phyloP scores from a whole-genome alignment of 164 flowering plant species.

The Vitis amurensis region DNA sequence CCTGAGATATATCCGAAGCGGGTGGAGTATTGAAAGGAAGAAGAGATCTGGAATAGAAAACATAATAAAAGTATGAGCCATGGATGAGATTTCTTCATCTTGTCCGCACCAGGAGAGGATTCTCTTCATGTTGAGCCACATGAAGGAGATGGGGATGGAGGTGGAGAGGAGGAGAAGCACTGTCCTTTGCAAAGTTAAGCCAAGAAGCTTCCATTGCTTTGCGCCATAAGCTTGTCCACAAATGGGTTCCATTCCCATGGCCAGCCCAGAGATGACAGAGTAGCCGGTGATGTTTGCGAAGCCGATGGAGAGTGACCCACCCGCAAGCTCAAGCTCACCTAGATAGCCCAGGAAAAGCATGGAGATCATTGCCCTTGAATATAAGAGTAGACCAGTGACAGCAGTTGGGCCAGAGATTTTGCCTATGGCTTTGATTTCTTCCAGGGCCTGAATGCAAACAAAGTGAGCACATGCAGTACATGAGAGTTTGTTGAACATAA shows the following conservation, averaged over 20 bases:
- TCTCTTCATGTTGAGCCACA: conserved; percentile 83
- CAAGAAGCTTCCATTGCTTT: conserved; percentile 69
- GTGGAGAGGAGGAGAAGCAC: conserved; percentile 74
- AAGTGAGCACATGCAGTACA: conserved; percentile 4
- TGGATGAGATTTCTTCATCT: conserved; percentile 62
- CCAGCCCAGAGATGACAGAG: conserved; percentile 86
- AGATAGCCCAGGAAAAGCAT: conserved; percentile 90
- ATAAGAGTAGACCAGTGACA: conserved; percentile 66
- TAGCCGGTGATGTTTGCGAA: conserved; percentile 95
- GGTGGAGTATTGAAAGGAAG: conserved; percentile 87
- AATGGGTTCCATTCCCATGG: conserved; percentile 99
- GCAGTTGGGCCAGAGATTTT: conserved; percentile 85
- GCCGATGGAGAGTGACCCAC: conserved; percentile 88
- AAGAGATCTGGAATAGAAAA: conserved; percentile 92
- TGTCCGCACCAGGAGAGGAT: conserved; percentile 82
- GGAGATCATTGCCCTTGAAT: conserved; percentile 90
- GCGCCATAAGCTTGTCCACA: conserved; percentile 96
- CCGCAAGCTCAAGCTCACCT: conserved; percentile 91
- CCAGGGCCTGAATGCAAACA: conserved; percentile 49
- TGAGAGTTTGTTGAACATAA: neutral
- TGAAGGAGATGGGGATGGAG: conserved; percentile 78
- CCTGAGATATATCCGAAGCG: conserved; percentile 75
- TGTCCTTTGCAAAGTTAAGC: conserved; percentile 77
- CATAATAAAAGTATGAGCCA: conserved; percentile 66
- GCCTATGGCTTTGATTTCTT: conserved; percentile 79